These are phyloP conservation scores for Wickerhamiella cacticola DNA, from an alignment of 805 yeast species.

Conservation along the genomic window DNA sequence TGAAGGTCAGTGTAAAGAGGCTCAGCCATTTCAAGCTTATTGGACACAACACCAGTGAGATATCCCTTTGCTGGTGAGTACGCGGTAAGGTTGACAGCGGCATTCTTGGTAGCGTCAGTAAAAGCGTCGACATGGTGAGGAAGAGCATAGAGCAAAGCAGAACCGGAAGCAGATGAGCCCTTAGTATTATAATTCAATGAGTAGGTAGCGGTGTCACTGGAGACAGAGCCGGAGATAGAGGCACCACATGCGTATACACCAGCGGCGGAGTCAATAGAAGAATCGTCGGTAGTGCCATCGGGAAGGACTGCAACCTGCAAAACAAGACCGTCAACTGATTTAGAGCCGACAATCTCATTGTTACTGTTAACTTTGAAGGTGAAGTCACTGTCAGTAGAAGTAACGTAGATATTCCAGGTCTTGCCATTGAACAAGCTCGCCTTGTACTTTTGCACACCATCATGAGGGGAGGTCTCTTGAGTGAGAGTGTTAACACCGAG, in stretches of 20 bases:
- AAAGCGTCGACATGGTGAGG: conserved; percentile 53
- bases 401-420: conserved; percentile 43
- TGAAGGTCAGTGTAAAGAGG: conserved; percentile 34
- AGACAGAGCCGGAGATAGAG: conserved; percentile 35
- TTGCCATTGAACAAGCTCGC: conserved; percentile 33
- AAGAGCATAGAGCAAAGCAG: conserved; percentile 44
- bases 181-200: conserved; percentile 37
- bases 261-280: conserved; percentile 49
- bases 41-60: conserved; percentile 30
- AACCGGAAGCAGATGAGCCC: conserved; percentile 38
- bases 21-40: conserved; percentile 28
- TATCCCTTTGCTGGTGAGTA: conserved; percentile 40
- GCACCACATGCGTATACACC: conserved; percentile 52
- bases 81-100: conserved; percentile 27
- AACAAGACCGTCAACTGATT: conserved; percentile 29
- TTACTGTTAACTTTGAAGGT: conserved; percentile 29
- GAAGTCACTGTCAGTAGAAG: conserved; percentile 30
- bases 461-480: conserved; percentile 26
- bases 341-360: conserved; percentile 30
- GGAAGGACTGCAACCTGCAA: conserved; percentile 45
- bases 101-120: conserved; percentile 25
- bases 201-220: conserved; percentile 39
- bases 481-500: conserved; percentile 36
- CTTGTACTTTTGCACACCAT: conserved; percentile 29
- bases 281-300: conserved; percentile 27